A percentile compares a stretch with the other conserved stretches of the same genome.
Conservation (phyloP, 2,329 filamentous ascomycete species). For the Colletotrichum limetticola region DNA sequence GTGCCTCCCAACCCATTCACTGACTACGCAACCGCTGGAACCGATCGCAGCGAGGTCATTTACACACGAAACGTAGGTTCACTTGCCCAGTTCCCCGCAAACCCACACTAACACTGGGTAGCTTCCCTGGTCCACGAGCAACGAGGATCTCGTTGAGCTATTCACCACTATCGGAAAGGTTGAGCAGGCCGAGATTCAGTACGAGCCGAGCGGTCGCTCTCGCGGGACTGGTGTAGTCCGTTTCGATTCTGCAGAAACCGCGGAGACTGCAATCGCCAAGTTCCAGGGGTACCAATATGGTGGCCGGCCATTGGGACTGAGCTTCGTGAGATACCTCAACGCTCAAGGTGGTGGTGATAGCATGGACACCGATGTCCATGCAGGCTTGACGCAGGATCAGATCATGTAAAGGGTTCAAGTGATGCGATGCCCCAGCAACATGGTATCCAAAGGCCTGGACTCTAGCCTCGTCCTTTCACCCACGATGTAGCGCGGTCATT, state of each 20-base stretch:
- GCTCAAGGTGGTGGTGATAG: slow-evolving; percentile 69
- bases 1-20: slow-evolving; percentile 89
- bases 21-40: slow-evolving; percentile 88
- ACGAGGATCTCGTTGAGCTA: slow-evolving; percentile 94
- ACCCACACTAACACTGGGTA: slow-evolving; percentile 50
- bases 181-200: slow-evolving; percentile 98
- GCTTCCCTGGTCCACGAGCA: slow-evolving; percentile 99
- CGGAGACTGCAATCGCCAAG: slow-evolving; percentile 94
- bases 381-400: slow-evolving; percentile 92
- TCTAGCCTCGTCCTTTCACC: no score
- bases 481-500: not conserved
- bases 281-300: slow-evolving; percentile 99
- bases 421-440: not conserved
- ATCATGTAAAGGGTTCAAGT: slow-evolving; percentile 77
- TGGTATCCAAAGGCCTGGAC: not conserved
- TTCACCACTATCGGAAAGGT: slow-evolving; percentile 99
- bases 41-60: slow-evolving; percentile 84
- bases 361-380: slow-evolving; percentile 85
- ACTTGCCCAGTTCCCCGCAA: no score
- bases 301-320: slow-evolving; percentile 90
- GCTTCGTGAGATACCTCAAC: slow-evolving; percentile 92
- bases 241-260: slow-evolving; percentile 84
- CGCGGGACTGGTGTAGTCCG: slow-evolving; percentile 96
- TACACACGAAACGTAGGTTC: slow-evolving; percentile 94
- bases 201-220: slow-evolving; percentile 95